phyloP scores from a whole-genome alignment of 805 yeast species.

The Myxozyma neglecta region DNA sequence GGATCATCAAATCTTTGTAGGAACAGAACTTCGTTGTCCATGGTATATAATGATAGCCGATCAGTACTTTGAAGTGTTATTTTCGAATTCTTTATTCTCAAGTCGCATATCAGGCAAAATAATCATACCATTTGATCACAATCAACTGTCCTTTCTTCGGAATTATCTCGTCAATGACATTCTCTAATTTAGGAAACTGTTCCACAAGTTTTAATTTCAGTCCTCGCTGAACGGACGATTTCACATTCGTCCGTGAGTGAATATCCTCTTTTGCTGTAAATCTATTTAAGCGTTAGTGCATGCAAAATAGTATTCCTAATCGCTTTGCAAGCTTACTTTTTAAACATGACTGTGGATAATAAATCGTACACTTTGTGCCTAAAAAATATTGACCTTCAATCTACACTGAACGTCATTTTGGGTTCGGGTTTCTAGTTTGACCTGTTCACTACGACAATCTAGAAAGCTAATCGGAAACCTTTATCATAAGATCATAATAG shows the following conservation, averaged over 20 bases:
- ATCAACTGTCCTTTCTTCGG: slow-evolving; percentile 87
- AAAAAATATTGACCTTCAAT: not conserved
- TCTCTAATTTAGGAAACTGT: slow-evolving; percentile 74
- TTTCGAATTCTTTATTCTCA: too few species aligned
- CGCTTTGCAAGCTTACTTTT: not conserved
- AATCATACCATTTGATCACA: slow-evolving; percentile 65
- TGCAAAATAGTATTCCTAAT: too few species aligned
- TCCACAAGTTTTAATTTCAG: slow-evolving; percentile 69
- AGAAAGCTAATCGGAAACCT: too few species aligned
- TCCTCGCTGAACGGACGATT: slow-evolving; percentile 92
- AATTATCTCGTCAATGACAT: slow-evolving; percentile 72
- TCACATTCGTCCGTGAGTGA: slow-evolving; percentile 86
- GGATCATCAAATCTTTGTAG: slow-evolving; percentile 80
- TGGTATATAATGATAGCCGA: slow-evolving; percentile 68
- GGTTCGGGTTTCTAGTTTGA: not conserved
- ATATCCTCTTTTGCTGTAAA: slow-evolving; percentile 69
- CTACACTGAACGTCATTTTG: not conserved
- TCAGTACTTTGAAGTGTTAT: slow-evolving; percentile 54
- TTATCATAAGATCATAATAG: too few species aligned
- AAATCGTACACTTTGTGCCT: too few species aligned
- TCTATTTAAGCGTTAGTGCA: not conserved
- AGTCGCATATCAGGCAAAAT: too few species aligned
- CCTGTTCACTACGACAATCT: not conserved
- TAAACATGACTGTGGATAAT: not conserved
- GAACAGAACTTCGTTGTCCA: slow-evolving; percentile 71